Evolutionary conservation across 208 protist genomes (phyloP).

Genomic region (Borovskyia barvae): DNA sequence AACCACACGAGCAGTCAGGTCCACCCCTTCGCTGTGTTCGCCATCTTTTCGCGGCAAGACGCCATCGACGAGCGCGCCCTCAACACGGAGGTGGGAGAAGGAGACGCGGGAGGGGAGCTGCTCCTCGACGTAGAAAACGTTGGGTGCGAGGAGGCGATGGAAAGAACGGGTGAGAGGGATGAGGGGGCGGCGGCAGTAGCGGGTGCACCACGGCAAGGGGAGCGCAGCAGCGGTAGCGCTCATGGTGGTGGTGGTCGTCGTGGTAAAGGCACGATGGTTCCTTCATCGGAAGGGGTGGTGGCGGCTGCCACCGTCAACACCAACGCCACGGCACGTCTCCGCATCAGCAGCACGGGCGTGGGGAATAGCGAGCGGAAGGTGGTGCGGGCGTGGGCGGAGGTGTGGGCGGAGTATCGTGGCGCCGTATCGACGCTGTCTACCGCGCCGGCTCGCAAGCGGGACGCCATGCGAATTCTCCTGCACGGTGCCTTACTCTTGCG

Average conservation of each 20-base stretch:
- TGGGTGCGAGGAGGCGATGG: background rate
- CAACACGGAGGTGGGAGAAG: conserved; percentile 9
- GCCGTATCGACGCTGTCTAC: conserved; percentile 61
- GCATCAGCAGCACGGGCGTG: conserved; percentile 20
- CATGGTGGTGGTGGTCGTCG: background rate
- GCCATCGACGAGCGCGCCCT: conserved; percentile 41
- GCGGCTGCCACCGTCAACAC: too few relatives aligned
- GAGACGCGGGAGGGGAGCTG: background rate
- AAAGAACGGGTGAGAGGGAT: background rate
- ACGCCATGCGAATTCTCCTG: conserved; percentile 76
- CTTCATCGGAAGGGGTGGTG: too few relatives aligned
- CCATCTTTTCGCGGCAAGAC: conserved; percentile 75
- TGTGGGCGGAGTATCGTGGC: conserved; percentile 80
- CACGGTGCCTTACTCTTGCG: conserved; percentile 78
- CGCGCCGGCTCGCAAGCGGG: conserved; percentile 63
- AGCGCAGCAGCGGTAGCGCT: background rate
- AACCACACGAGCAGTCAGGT: conserved; percentile 75
- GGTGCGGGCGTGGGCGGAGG: conserved; percentile 81
- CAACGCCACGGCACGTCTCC: conserved; percentile 10
- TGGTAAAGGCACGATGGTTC: too few relatives aligned
- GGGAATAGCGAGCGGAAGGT: conserved; percentile 46
- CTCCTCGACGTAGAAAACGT: background rate
- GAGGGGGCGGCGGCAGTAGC: conserved; percentile 1
- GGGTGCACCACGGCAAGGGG: background rate
- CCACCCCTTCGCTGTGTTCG: conserved; percentile 78